Conservation (phyloP, 1,139 yeast species). For the Zygoascus hellenicus region DNA sequence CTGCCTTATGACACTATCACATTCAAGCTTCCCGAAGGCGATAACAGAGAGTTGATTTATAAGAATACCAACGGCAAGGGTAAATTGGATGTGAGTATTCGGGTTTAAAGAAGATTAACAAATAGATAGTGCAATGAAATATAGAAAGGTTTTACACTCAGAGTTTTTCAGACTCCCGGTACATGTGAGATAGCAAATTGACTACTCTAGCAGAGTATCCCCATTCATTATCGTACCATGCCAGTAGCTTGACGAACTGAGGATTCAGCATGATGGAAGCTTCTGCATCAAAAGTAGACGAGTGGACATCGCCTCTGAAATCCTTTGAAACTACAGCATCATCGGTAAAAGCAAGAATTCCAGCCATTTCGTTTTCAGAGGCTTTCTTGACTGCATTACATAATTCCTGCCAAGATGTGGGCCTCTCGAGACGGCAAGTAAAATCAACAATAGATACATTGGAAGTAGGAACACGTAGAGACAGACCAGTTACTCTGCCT, state of each 20-base stretch:
- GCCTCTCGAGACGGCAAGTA: constrained; percentile 60
- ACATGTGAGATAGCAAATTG: constrained; percentile 65
- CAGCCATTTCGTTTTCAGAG: constrained; percentile 62
- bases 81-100: background rate
- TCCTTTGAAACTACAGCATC: constrained; percentile 82
- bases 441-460: constrained; percentile 76
- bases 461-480: constrained; percentile 80
- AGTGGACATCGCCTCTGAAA: constrained; percentile 67
- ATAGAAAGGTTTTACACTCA: background rate
- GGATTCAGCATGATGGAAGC: constrained; percentile 81
- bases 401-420: constrained; percentile 69
- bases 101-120: background rate
- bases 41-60: constrained; percentile 1
- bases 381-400: constrained; percentile 57
- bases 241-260: constrained; percentile 74
- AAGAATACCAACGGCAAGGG: background rate
- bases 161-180: constrained; percentile 12
- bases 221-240: constrained; percentile 88
- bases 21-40: constrained; percentile 10
- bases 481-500: constrained; percentile 85
- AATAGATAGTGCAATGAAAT: background rate
- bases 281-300: constrained; percentile 75
- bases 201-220: constrained; percentile 90
- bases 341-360: constrained; percentile 74
- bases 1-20: constrained; percentile 11